Conservation (phyloP, 371 early-diverging fungal species). For the Mucor plumbeus region DNA sequence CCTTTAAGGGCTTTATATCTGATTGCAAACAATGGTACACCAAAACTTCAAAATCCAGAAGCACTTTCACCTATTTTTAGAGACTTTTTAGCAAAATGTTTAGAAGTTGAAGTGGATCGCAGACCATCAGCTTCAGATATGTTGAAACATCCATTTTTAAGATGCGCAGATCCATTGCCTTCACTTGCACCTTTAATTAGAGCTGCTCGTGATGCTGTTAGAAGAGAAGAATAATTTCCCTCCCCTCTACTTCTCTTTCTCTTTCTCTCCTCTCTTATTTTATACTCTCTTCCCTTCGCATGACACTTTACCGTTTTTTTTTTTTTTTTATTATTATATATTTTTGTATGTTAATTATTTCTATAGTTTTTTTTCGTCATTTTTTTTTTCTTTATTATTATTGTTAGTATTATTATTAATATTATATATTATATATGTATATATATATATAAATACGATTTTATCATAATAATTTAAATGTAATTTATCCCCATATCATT, state of each 20-base stretch:
- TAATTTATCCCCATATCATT: slow-evolving; percentile 4
- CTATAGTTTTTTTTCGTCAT: neutral
- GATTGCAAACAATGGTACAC: slow-evolving; percentile 97
- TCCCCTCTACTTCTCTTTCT: neutral
- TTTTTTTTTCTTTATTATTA: slow-evolving; percentile 2
- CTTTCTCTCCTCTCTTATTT: neutral
- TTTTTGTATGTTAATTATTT: slow-evolving; percentile 7
- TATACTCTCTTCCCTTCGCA: neutral
- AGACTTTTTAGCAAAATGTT: slow-evolving; percentile 82
- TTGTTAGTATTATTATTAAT: neutral
- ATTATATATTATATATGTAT: neutral
- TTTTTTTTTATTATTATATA: neutral
- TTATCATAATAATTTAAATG: neutral
- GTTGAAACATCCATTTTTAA: slow-evolving; percentile 88
- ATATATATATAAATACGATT: neutral
- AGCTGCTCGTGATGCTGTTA: slow-evolving; percentile 63
- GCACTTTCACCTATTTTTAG: slow-evolving; percentile 77
- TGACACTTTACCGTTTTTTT: neutral
- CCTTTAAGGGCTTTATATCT: slow-evolving; percentile 86
- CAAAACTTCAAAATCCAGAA: slow-evolving; percentile 89
- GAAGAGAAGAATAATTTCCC: slow-evolving; percentile 26
- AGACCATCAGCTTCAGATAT: slow-evolving; percentile 85
- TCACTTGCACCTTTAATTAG: slow-evolving; percentile 89
- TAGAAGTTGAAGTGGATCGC: slow-evolving; percentile 87
- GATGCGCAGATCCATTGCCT: slow-evolving; percentile 83